Percentiles rank a stretch among this genome's conserved stretches.
Conservation (phyloP, 139 green algal genomes). For the Coccomyxa sp. region DNA sequence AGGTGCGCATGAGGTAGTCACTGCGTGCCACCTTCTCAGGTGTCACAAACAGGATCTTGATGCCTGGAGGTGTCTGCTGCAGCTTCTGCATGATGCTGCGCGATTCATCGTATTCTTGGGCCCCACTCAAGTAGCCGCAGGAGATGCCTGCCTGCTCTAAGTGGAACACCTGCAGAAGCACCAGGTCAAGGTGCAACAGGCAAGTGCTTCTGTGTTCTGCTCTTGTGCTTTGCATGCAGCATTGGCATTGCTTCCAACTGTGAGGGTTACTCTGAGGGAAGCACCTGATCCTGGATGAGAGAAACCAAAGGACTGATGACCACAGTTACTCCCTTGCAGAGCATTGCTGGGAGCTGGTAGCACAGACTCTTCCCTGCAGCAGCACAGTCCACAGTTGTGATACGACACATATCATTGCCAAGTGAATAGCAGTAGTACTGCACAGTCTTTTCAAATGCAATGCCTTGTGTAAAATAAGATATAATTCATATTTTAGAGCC, state of each 20-base stretch:
- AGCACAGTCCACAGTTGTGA: conserved; percentile 27
- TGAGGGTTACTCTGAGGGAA: not conserved
- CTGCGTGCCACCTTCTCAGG: conserved; percentile 80
- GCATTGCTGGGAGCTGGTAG: conserved; percentile 76
- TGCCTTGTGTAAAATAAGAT: no score
- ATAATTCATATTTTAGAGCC: no score
- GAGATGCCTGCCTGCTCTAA: conserved; percentile 50
- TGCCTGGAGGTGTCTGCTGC: conserved; percentile 1
- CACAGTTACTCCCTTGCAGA: conserved; percentile 57
- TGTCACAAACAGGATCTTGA: conserved; percentile 86
- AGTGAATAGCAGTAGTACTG: no score
- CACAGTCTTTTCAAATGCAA: no score
- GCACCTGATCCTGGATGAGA: conserved; percentile 81
- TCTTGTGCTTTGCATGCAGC: not conserved
- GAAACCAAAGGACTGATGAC: conserved; percentile 77
- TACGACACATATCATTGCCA: not conserved
- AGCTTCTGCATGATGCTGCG: conserved; percentile 25
- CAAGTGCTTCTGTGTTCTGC: not conserved
- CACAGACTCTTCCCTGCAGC: conserved; percentile 64
- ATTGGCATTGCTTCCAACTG: not conserved
- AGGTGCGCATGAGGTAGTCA: conserved; percentile 51
- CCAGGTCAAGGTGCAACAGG: not conserved
- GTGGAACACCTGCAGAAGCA: conserved; percentile 53
- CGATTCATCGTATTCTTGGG: conserved; percentile 41
- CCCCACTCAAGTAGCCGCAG: conserved; percentile 22